Evolutionary conservation across 2,329 filamentous ascomycete genomes (phyloP).

Genomic region (Tympanopsis confertula): DNA sequence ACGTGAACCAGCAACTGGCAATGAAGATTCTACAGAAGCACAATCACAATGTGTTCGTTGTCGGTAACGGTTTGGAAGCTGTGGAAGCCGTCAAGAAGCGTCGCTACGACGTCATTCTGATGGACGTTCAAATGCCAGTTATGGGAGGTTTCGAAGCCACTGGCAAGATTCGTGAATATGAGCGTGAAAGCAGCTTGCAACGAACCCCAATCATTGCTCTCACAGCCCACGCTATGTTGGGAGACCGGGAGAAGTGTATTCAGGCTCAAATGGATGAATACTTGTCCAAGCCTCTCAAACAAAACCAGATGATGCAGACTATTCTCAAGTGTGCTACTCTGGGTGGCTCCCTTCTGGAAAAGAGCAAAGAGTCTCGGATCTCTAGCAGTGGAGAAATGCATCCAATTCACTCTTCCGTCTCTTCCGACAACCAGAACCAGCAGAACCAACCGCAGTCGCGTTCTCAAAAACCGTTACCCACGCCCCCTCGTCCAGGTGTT

Average conservation of each 20-base stretch:
- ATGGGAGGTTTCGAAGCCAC: slow-evolving; percentile 98
- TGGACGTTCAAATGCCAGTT: slow-evolving; percentile 99
- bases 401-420: too few species aligned
- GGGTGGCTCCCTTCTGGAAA: too few species aligned
- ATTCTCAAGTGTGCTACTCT: too few species aligned
- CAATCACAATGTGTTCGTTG: slow-evolving; percentile 82
- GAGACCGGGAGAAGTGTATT: slow-evolving; percentile 94
- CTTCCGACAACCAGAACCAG: too few species aligned
- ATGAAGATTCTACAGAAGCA: slow-evolving; percentile 97
- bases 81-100: slow-evolving; percentile 84
- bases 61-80: slow-evolving; percentile 87
- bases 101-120: slow-evolving; percentile 91
- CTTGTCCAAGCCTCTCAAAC: slow-evolving; percentile 87
- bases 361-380: too few species aligned
- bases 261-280: slow-evolving; percentile 99
- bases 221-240: slow-evolving; percentile 96
- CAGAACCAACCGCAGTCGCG: too few species aligned
- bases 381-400: too few species aligned
- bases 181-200: slow-evolving; percentile 66
- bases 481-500: too few species aligned
- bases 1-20: slow-evolving; percentile 88
- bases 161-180: slow-evolving; percentile 89
- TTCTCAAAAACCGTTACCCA: too few species aligned
- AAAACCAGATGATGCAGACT: slow-evolving; percentile 93
- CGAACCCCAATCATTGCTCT: slow-evolving; percentile 92